Evolutionary conservation across 1,284 basidiomycete species (phyloP).

Genomic region (Leccinum pseudoinsigne): DNA sequence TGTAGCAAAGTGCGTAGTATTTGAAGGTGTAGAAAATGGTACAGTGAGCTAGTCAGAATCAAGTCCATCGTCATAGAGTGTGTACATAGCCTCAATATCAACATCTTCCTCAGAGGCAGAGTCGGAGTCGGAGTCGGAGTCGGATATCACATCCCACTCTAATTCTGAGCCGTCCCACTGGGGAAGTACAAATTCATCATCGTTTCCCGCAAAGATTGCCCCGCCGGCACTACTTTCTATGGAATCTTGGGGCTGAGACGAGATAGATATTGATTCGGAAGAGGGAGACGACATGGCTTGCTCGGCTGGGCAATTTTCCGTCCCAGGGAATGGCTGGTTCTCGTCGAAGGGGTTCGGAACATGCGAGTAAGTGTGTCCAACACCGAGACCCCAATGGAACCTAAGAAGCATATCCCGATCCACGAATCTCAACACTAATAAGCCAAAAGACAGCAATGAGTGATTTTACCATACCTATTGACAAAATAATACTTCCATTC

Average conservation of each 20-base stretch:
- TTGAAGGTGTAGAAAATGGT: too few species aligned
- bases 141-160: neutral
- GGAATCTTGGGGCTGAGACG: neutral
- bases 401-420: constrained; percentile 11
- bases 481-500: constrained; percentile 1
- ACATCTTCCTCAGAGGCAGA: neutral
- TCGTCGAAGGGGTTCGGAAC: neutral
- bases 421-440: constrained; percentile 5
- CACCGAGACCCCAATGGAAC: constrained; percentile 8
- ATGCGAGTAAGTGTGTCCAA: constrained; percentile 3
- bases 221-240: neutral
- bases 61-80: neutral
- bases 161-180: neutral
- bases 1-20: too few species aligned
- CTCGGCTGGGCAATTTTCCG: neutral
- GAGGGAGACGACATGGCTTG: neutral
- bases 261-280: neutral
- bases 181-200: neutral
- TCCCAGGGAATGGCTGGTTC: neutral
- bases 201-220: neutral
- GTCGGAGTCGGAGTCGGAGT: neutral
- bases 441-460: neutral
- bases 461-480: neutral
- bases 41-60: neutral
- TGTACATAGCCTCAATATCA: neutral